Conservation (phyloP, 352 stramenopile species). For the Globisporangium perplexum region DNA sequence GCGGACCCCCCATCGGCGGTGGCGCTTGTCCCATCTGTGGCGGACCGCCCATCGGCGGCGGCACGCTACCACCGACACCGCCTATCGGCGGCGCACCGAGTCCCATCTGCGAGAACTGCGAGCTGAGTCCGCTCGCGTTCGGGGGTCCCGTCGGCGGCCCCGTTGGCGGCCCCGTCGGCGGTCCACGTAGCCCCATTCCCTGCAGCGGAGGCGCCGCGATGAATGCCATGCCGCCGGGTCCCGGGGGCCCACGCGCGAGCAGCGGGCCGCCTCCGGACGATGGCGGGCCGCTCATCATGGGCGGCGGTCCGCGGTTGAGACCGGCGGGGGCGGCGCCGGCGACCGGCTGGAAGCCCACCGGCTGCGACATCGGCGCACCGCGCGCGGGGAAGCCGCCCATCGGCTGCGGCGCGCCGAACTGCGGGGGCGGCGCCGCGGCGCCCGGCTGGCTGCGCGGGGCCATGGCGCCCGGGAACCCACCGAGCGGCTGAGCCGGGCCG, state of each 20-base stretch:
- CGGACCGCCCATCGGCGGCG: constrained; percentile 27
- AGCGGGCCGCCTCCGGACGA: constrained; percentile 5
- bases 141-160: constrained; percentile 7
- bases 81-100: constrained; percentile 29
- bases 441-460: constrained; percentile 16
- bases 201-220: constrained; percentile 8
- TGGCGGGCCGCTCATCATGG: constrained; percentile 27
- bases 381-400: constrained; percentile 11
- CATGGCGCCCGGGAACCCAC: constrained; percentile 8
- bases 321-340: neutral
- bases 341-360: constrained; percentile 11
- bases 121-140: constrained; percentile 29
- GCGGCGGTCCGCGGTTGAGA: constrained; percentile 13
- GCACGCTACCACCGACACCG: constrained; percentile 1
- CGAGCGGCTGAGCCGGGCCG: constrained; percentile 21
- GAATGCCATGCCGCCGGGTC: constrained; percentile 10
- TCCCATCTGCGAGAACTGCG: constrained; percentile 69
- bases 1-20: constrained; percentile 9
- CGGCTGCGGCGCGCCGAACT: constrained; percentile 14
- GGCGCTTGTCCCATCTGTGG: constrained; percentile 9
- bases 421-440: constrained; percentile 4
- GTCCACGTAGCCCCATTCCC: constrained; percentile 13
- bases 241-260: constrained; percentile 15
- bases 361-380: constrained; percentile 17
- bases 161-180: constrained; percentile 9